These are phyloP conservation scores for Xylariaceae sp. DNA, from an alignment of 2,329 filamentous ascomycete species.

Conservation along the genomic window DNA sequence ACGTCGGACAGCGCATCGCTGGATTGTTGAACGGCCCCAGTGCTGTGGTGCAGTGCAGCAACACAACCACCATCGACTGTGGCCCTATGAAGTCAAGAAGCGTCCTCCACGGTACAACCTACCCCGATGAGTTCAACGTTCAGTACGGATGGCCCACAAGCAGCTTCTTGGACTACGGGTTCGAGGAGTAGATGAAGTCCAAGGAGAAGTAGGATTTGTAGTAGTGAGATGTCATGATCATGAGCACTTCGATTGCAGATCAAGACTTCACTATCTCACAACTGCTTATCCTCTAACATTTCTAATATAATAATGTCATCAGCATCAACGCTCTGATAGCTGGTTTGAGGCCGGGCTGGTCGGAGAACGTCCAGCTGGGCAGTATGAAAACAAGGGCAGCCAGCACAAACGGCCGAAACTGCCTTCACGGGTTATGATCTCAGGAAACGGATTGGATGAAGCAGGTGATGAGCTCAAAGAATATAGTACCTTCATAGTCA, in stretches of 20 bases:
- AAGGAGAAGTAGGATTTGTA: background rate
- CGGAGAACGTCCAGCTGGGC: too few relatives aligned
- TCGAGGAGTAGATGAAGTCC: slow-evolving; percentile 12
- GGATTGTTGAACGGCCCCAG: slow-evolving; percentile 28
- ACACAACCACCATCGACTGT: slow-evolving; percentile 25
- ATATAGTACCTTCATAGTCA: too few relatives aligned
- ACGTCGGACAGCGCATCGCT: slow-evolving; percentile 42
- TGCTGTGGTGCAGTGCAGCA: slow-evolving; percentile 16
- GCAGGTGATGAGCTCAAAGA: too few relatives aligned
- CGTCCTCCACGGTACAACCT: slow-evolving; percentile 34
- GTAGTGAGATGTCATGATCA: background rate
- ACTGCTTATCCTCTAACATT: background rate
- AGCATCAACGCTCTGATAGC: background rate
- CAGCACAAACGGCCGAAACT: too few relatives aligned
- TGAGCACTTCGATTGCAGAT: background rate
- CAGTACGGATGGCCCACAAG: slow-evolving; percentile 36
- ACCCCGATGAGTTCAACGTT: slow-evolving; percentile 30
- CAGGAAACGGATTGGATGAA: too few relatives aligned
- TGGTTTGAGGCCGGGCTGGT: too few relatives aligned
- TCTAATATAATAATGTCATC: background rate
- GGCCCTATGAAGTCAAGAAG: slow-evolving; percentile 29
- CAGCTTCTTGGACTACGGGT: slow-evolving; percentile 31
- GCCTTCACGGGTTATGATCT: too few relatives aligned
- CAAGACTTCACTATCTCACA: background rate
- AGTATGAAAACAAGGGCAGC: too few relatives aligned